Evolutionary conservation across 805 yeast genomes (phyloP), one percentile per base, ranked within the genome.

Genomic region (Torulaspora maleeae): DNA sequence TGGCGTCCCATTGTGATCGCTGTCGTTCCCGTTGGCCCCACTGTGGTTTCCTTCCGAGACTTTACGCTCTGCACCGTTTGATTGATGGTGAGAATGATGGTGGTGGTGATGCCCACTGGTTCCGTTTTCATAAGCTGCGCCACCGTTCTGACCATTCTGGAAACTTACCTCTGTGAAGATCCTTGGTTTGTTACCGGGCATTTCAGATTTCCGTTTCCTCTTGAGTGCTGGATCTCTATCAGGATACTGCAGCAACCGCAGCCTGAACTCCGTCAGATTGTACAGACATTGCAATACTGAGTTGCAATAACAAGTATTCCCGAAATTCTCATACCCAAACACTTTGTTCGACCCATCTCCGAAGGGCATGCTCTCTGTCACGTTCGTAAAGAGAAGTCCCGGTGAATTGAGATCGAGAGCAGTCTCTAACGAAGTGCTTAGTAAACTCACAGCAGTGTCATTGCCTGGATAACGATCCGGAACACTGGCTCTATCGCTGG

Each of bases 301-400:
- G 57, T 93, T 93, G 66, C 95, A 86, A 69, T 91, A 91, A 68
- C 98, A 93, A 0, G 97, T 89, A 62, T 89, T 83, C 2, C 95
- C 95, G 57, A 84, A 85, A 60, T 86, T 86, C 60, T 86, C 93
- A 76, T 83, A 78, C 1, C 95, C 95, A 62, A 78, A 85, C 17
- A 85, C 75, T 61, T 83, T 85, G 49, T 76, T 71, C 5, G 81
- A 69, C 1, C 89, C 90, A 60, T 80, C 82, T 4, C 88, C 90
- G 58, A 64, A 80, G 8, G 82, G 83, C 49, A 70, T 42, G 3
- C 30, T 35, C 19, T 49, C 52, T 8, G 47, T 36, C 11, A 39
- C 36, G 11, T 46, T 43, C 10, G 52, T 43, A 6, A 42, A 43
- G 11, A 49, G 36, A 15, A 43, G 19, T 11, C 35, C 44, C 7